phyloP scores from a whole-genome alignment of 23 red algal genomes.

The Chondrus crispus region DNA sequence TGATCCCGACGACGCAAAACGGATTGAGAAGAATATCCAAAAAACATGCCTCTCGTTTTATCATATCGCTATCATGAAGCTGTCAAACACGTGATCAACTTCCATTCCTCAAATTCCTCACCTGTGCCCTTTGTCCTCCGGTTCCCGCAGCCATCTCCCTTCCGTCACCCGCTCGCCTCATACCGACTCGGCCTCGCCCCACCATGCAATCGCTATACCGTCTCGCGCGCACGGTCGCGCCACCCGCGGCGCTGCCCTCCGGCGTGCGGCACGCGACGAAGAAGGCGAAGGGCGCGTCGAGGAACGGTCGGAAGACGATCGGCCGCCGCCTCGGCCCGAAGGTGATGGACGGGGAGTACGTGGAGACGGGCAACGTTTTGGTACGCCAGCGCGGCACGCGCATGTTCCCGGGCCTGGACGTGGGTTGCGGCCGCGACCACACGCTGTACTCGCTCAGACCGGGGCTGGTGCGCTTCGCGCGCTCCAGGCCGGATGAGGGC shows the following conservation, averaged over 20 bases:
- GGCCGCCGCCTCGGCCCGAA: slow-evolving; percentile 73
- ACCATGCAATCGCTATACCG: neutral
- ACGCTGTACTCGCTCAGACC: slow-evolving; percentile 63
- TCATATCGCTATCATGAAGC: too few relatives aligned
- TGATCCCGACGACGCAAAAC: too few relatives aligned
- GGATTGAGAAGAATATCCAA: too few relatives aligned
- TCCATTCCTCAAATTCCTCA: too few relatives aligned
- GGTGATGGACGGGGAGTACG: slow-evolving; percentile 63
- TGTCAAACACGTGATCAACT: too few relatives aligned
- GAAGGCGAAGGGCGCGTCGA: slow-evolving; percentile 58
- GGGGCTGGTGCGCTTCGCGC: slow-evolving; percentile 57
- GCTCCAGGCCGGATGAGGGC: neutral
- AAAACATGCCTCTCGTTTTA: too few relatives aligned
- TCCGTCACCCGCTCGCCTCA: too few relatives aligned
- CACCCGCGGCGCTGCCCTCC: neutral
- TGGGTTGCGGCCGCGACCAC: slow-evolving; percentile 77
- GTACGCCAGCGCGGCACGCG: slow-evolving; percentile 74
- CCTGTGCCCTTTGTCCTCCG: too few relatives aligned
- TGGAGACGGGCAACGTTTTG: slow-evolving; percentile 65
- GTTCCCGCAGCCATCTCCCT: too few relatives aligned
- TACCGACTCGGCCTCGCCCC: neutral
- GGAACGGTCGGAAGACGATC: slow-evolving; percentile 69
- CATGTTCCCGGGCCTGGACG: slow-evolving; percentile 48
- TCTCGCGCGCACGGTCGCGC: neutral
- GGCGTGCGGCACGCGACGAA: slow-evolving; percentile 50